A percentile compares a stretch with the other conserved stretches of the same genome.
Conservation (phyloP, 805 yeast species). For the Saturnispora galanensis region DNA sequence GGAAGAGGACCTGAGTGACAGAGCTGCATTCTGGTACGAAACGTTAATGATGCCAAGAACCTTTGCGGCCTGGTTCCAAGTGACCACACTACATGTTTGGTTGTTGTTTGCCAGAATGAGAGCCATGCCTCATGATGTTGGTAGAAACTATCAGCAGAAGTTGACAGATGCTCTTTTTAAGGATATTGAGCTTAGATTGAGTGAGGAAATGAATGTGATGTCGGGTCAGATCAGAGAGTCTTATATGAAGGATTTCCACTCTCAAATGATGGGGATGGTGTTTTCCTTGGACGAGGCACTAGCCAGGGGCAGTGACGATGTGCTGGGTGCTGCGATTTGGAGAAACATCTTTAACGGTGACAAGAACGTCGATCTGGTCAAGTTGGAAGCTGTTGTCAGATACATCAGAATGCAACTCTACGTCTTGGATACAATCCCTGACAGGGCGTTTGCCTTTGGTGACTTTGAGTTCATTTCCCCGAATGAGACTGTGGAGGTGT, state of each 20-base stretch:
- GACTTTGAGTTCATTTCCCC: slow-evolving; percentile 79
- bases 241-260: slow-evolving; percentile 80
- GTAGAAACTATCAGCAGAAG: slow-evolving; percentile 85
- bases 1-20: slow-evolving; percentile 58
- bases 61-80: slow-evolving; percentile 94
- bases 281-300: slow-evolving; percentile 91
- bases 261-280: slow-evolving; percentile 82
- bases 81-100: slow-evolving; percentile 88
- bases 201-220: slow-evolving; percentile 75
- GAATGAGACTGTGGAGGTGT: slow-evolving; percentile 61
- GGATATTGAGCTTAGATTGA: slow-evolving; percentile 80
- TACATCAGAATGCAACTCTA: slow-evolving; percentile 86
- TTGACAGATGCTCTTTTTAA: slow-evolving; percentile 80
- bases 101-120: slow-evolving; percentile 90
- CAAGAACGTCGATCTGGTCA: slow-evolving; percentile 68
- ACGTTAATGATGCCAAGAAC: slow-evolving; percentile 75
- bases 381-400: slow-evolving; percentile 80
- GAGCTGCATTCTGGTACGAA: slow-evolving; percentile 79
- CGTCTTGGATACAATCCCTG: slow-evolving; percentile 75
- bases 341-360: slow-evolving; percentile 87
- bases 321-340: slow-evolving; percentile 74
- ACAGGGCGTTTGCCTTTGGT: slow-evolving; percentile 90
- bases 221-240: slow-evolving; percentile 76
- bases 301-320: slow-evolving; percentile 58
- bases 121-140: slow-evolving; percentile 85